A percentile compares a stretch with the other conserved stretches of the same genome.
Conservation (phyloP, 371 early-diverging fungal species). For the Rhizomucor pusillus region DNA sequence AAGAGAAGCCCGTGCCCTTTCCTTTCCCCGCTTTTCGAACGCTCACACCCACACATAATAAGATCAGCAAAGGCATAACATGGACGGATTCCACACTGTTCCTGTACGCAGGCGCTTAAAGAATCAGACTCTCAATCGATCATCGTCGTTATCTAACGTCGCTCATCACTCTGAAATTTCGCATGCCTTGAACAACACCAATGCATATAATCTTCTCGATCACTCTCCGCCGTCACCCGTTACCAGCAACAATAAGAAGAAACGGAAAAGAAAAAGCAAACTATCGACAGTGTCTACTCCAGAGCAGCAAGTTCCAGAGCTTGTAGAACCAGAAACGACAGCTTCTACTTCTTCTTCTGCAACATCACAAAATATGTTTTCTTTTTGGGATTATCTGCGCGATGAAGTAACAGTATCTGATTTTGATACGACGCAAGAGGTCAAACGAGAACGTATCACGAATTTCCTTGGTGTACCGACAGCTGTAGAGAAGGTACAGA, state of each 20-base stretch:
- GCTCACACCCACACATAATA: no score
- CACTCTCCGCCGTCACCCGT: neutral
- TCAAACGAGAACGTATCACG: conserved; percentile 80
- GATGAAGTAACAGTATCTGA: conserved; percentile 74
- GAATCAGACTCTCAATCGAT: neutral
- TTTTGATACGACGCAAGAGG: conserved; percentile 69
- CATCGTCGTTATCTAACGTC: neutral
- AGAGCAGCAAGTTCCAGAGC: neutral
- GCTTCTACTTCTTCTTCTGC: neutral
- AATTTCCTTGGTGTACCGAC: conserved; percentile 81
- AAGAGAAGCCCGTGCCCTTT: no score
- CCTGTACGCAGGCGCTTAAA: no score
- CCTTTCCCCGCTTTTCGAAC: no score
- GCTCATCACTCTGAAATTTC: neutral
- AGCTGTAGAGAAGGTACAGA: conserved; percentile 77
- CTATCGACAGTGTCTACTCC: neutral
- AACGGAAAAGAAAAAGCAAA: neutral
- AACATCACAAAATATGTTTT: conserved; percentile 15
- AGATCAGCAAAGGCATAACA: no score
- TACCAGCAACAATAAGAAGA: neutral
- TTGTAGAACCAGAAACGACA: neutral
- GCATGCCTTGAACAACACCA: neutral
- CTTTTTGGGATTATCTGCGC: conserved; percentile 60
- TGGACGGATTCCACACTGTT: no score
- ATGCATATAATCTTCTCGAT: neutral